Base-by-base conservation (phyloP, 2,329 filamentous ascomycete genomes). In the Pestalotiopsis sp. region DNA sequence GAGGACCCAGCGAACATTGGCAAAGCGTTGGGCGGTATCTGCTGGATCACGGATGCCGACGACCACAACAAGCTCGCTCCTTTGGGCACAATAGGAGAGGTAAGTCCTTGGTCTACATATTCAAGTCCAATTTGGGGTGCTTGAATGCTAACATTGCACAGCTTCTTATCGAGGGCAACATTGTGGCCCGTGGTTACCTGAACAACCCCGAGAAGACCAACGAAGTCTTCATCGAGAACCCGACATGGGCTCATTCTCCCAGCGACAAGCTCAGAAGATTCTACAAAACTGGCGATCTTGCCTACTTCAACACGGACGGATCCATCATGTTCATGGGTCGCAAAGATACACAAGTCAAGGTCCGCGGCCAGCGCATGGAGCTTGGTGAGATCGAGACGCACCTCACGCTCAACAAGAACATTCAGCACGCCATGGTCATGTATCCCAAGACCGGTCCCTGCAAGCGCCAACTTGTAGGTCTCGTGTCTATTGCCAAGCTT, bases 341-440 rank as follows among this genome's bases (percentile, higher is more conserved):
- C 61, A 64, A 64, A 13, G 61, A 64, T 36, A 64, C 61, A 25
- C 61, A 64, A 58, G 73, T 83, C 68, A 85, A 85, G 70, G 69
- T 84, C 1, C 75, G 77, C 4, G 82, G 82, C 0, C 61, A 81
- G 13, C 77, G 83, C 2, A 79, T 86, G 25, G 84, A 86, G 14
- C 73, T 86, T 0, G 71, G 74, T 5, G 85, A 86, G 7, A 78
- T 87, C 67, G 69, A 68, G 14, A 55, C 36, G 11, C 36, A 65
- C 23, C 36, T 65, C 45, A 49, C 31, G 52, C 64, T 38, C 12
- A 55, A 64, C 55, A 55, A 36, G 14, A 39, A 64, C n/a, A 52
- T 68, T 17, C 49, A 68, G 55, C 57, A 64, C 27, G 67, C 57
- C 23, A 55, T 65, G 31, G 67, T 68, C 17, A 36, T 65, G 52